Conservation (phyloP, 192 early-diverging fungal species). For the Coemansia sp. region DNA sequence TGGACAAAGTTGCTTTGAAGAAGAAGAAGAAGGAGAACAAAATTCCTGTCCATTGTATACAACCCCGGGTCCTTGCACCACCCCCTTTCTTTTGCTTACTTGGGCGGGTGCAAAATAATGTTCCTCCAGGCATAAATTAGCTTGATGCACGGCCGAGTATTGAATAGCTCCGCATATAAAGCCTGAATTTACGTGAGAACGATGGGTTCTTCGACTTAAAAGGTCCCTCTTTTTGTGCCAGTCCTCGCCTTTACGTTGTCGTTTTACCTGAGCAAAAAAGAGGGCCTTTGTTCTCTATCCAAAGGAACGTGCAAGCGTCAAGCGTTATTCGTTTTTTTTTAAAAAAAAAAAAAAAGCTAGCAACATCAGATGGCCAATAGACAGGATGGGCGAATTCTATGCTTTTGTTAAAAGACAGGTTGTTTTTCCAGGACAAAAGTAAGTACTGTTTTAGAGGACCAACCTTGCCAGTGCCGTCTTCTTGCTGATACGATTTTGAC, state of each 20-base stretch:
- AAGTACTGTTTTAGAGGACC: no score
- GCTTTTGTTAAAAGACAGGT: neutral
- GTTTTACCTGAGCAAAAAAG: neutral
- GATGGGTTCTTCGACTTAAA: neutral
- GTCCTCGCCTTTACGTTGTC: slow-evolving; percentile 1
- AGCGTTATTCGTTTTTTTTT: neutral
- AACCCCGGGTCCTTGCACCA: neutral
- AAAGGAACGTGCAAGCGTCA: neutral
- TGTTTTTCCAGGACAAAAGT: neutral
- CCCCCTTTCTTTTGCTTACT: neutral
- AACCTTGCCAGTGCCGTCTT: no score
- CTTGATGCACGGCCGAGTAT: neutral
- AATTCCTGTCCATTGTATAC: neutral
- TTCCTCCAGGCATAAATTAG: slow-evolving; percentile 1
- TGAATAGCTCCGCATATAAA: neutral
- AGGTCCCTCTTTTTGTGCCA: neutral
- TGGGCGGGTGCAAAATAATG: neutral
- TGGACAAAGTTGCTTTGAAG: slow-evolving; percentile 3
- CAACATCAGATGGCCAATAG: neutral
- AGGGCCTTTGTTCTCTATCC: neutral
- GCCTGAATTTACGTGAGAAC: slow-evolving; percentile 7
- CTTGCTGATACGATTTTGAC: no score
- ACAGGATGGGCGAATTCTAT: neutral
- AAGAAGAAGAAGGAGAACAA: neutral
- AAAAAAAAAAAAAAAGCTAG: neutral